A percentile compares a stretch with the other conserved stretches of the same genome.
Conservation (phyloP, 495 filamentous ascomycete genomes). For the Daldinia bambusicola region DNA sequence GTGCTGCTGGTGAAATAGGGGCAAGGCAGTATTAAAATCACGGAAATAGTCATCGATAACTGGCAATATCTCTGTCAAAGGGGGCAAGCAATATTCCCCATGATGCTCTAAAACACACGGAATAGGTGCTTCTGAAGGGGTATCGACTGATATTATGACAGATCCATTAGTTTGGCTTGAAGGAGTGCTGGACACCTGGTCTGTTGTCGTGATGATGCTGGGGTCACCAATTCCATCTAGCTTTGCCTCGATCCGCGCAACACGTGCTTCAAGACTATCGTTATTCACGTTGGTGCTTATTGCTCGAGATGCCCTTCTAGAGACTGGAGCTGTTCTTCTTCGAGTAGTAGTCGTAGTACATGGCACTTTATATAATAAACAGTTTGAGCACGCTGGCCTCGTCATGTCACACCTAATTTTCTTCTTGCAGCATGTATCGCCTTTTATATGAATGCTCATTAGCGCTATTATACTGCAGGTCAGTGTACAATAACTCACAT, state of each 20-base stretch:
- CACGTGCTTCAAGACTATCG: constrained; percentile 43
- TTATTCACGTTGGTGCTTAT: constrained; percentile 9
- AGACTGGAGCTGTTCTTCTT: constrained; percentile 26
- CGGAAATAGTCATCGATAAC: constrained; percentile 46
- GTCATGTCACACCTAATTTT: constrained; percentile 52
- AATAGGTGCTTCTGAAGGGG: not conserved
- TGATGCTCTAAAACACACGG: not conserved
- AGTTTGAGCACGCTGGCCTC: constrained; percentile 50
- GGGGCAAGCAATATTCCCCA: constrained; percentile 32
- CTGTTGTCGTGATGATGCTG: constrained; percentile 5
- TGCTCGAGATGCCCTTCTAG: constrained; percentile 2
- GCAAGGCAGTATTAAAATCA: constrained; percentile 48
- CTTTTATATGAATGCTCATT: constrained; percentile 7
- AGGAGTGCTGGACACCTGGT: constrained; percentile 1
- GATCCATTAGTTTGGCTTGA: constrained; percentile 5
- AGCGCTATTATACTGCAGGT: not conserved
- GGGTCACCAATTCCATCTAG: constrained; percentile 43
- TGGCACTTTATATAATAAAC: constrained; percentile 46
- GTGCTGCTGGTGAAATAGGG: constrained; percentile 43
- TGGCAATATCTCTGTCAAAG: constrained; percentile 43
- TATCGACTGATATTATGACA: not conserved
- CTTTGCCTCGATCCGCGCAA: constrained; percentile 49
- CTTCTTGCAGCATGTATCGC: constrained; percentile 51
- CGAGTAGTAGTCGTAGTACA: constrained; percentile 47
- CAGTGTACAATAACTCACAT: constrained; percentile 15